A percentile compares a stretch with the other conserved stretches of the same genome.
Conservation (phyloP, 768 basidiomycete species). For the Pholiota molesta region DNA sequence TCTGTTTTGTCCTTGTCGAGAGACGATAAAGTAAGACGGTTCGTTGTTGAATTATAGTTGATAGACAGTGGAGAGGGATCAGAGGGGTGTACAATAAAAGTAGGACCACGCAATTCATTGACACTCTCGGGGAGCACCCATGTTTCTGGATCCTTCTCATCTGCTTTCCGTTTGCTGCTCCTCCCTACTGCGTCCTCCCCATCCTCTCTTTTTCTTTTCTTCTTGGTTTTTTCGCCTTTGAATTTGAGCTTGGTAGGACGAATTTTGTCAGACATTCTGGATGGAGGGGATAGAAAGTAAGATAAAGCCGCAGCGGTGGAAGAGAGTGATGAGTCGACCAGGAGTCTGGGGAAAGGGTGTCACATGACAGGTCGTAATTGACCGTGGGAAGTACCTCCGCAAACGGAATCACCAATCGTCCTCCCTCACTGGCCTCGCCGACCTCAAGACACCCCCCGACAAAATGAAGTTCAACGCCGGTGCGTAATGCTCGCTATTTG, state of each 20-base stretch:
- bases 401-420: conserved; percentile 26
- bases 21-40: conserved; percentile 65
- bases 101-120: conserved; percentile 83
- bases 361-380: conserved; percentile 35
- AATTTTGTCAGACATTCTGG: conserved; percentile 41
- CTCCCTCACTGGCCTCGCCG: conserved; percentile 53
- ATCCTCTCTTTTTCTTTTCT: conserved; percentile 75
- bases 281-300: not conserved
- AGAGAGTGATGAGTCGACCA: too few relatives aligned
- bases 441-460: conserved; percentile 57
- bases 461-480: conserved; percentile 85
- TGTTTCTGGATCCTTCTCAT: conserved; percentile 69
- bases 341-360: conserved; percentile 18
- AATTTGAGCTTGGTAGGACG: conserved; percentile 82
- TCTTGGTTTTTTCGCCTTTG: conserved; percentile 85
- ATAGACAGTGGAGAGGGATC: conserved; percentile 77
- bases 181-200: conserved; percentile 51
- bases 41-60: conserved; percentile 78
- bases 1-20: conserved; percentile 59
- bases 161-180: conserved; percentile 51
- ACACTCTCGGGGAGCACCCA: conserved; percentile 80
- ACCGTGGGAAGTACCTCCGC: conserved; percentile 39
- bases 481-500: conserved; percentile 47
- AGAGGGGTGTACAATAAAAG: conserved; percentile 82
- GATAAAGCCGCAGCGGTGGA: not conserved